Base-by-base conservation (phyloP, 495 filamentous ascomycete species). In the Aspergillus cristatus region DNA sequence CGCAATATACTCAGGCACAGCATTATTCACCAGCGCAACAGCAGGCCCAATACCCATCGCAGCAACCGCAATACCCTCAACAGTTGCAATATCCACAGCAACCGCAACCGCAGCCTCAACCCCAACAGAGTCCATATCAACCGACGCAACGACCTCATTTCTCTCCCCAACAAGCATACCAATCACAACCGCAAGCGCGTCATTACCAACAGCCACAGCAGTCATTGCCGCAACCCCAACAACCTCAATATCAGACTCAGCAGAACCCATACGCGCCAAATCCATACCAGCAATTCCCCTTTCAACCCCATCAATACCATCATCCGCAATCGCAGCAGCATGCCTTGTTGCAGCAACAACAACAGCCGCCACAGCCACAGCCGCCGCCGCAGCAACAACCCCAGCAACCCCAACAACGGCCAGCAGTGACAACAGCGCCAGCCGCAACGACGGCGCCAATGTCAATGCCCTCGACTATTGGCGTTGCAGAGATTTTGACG, bases 211-310 rank as follows among this genome's bases (percentile, higher is more conserved):
- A 40, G 18, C 43, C 32, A 18, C 14, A 36, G 18, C 18, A 25
- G 10, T 31, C 22, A 14, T 31, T 28, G 30, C 14, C 34, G n/a
- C 38, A 36, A 15, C 22, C 22, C 0, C 26, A 30, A 18, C 34
- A 38, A 13, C 37, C 25, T 5, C 43, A 38, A 17, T 37, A 38
- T 7, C 34, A 50, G 38, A 17, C 30, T 29, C 31, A 42, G 28
- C 35, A 38, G 11, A 24, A 26, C 2, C 36, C 17, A 10, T n/a
- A 32, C 13, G 7, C 12, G 12, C 20, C 20, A 24, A 4, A 24
- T 4, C 20, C 4, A 24, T 24, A 24, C 8, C 20, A 24, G 8
- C 43, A 33, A 28, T 32, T 22, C 13, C 42, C 31, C 15, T 4
- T 22, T 14, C 30, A 42, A 29, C 34, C 20, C 10, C 38, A 37